Evolutionary conservation across 768 basidiomycete species (phyloP).

Genomic region (Tricholoma flavovirens): DNA sequence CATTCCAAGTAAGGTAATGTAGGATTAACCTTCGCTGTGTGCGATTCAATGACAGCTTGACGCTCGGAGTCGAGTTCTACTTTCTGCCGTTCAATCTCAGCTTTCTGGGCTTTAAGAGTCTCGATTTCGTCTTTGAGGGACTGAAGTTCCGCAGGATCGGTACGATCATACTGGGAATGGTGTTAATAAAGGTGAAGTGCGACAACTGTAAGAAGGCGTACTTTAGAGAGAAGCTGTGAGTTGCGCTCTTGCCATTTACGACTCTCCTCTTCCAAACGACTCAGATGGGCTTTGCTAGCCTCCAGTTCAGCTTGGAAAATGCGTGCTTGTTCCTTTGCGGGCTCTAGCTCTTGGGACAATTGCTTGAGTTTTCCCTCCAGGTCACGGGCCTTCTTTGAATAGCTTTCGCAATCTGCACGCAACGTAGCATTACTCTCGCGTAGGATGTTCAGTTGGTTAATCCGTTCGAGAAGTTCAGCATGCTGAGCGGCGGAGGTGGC

Average conservation of each 20-base stretch:
- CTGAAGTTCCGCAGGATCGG: conserved; percentile 82
- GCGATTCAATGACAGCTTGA: conserved; percentile 21
- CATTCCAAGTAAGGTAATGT: not conserved
- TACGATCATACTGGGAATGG: conserved; percentile 67
- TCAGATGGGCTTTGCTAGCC: conserved; percentile 58
- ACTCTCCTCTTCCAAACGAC: conserved; percentile 69
- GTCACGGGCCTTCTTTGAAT: conserved; percentile 61
- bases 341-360: conserved; percentile 61
- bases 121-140: conserved; percentile 70
- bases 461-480: conserved; percentile 76
- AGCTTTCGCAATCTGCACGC: conserved; percentile 68
- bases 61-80: conserved; percentile 20
- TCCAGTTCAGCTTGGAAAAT: conserved; percentile 70
- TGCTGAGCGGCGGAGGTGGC: conserved; percentile 75
- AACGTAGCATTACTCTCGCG: conserved; percentile 87
- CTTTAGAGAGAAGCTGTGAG: conserved; percentile 74
- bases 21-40: conserved; percentile 25
- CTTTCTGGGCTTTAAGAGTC: conserved; percentile 38
- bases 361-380: conserved; percentile 59
- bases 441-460: conserved; percentile 80
- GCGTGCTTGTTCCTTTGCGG: conserved; percentile 65
- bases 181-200: not conserved
- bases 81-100: conserved; percentile 25
- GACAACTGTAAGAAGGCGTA: conserved; percentile 19
- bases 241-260: conserved; percentile 84